Percentiles rank a stretch among this genome's conserved stretches.
Evolutionary conservation across 164 flowering plant species (phyloP).

Genomic region (Vitis cinerea): DNA sequence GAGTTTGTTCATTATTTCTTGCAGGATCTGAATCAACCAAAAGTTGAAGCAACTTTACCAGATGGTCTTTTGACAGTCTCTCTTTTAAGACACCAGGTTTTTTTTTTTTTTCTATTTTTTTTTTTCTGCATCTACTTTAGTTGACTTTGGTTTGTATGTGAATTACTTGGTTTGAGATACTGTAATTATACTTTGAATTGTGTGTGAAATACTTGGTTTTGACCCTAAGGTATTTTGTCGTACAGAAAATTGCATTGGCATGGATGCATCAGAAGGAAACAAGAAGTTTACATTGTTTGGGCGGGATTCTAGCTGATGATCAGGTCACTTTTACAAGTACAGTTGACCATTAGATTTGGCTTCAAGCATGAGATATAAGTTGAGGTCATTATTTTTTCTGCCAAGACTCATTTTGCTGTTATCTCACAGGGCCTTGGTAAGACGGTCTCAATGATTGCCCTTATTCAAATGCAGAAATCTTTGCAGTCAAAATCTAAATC

Average conservation of each 20-base stretch:
- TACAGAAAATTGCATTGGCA: slow-evolving; percentile 89
- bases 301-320: slow-evolving; percentile 98
- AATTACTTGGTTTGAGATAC: no score
- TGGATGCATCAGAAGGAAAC: slow-evolving; percentile 97
- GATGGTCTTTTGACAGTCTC: slow-evolving; percentile 76
- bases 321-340: slow-evolving; percentile 53
- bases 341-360: slow-evolving; percentile 9
- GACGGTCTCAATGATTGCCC: slow-evolving; percentile 88
- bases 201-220: not conserved
- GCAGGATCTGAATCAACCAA: slow-evolving; percentile 87
- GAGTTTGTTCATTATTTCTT: slow-evolving; percentile 11
- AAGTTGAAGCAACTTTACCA: slow-evolving; percentile 61
- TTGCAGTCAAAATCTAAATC: slow-evolving; percentile 43
- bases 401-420: slow-evolving; percentile 17
- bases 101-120: slow-evolving; percentile 1
- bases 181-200: no score
- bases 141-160: no score
- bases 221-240: not conserved
- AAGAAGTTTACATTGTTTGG: slow-evolving; percentile 62
- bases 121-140: not conserved
- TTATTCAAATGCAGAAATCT: slow-evolving; percentile 66
- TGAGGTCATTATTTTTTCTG: slow-evolving; percentile 3
- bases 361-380: slow-evolving; percentile 4
- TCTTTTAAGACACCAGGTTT: slow-evolving; percentile 91
- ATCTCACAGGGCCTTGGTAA: slow-evolving; percentile 94